Evolutionary conservation across 192 early-diverging fungal species (phyloP), one percentile per base, ranked within the genome.

Genomic region (Coemansia furcata): DNA sequence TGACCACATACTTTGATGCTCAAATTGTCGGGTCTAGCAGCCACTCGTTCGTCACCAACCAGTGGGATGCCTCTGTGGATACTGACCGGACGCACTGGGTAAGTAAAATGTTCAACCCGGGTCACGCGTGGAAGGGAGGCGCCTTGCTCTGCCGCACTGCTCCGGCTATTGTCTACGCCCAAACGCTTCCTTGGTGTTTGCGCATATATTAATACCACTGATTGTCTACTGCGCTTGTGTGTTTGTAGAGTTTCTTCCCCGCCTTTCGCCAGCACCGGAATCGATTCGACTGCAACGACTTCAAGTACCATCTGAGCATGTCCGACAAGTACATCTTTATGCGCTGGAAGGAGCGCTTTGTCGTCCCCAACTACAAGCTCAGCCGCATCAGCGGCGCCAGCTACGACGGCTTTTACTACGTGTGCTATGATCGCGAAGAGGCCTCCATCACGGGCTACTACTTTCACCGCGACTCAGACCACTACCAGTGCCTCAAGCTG

Each of bases 261-360:
- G 69, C 72, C 19, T 84, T 84, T 60, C 63, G 58, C 40, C 68
- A 65, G 39, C 67, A 82, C 60, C 63, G 74, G 37, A 72, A 52
- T 60, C 71, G 58, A 14, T 84, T 85, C 42, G 74, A 80, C 61
- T 26, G 67, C 59, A 52, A 49, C 19, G 71, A 73, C 60, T 76
- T 77, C 72, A 40, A 38, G 29, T 84, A 80, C 73, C 62, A 73
- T 63, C 87, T 87, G 61, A 69, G 65, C 44, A 61, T 73, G 19
- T 74, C 80, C 1, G 88, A 93, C 83, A 82, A 85, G 40, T 66
- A 61, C 58, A 77, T 93, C 8, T 93, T 90, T 70, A 93, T 93
- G 92, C 84, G 92, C 32, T 93, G 92, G 92, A 93, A 93, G 88
- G 92, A 93, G 74, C 89, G 89, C 68, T 93, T 92, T 80, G 77